Base-by-base conservation (phyloP, 352 stramenopile genomes). In the Globisporangium irregulare region DNA sequence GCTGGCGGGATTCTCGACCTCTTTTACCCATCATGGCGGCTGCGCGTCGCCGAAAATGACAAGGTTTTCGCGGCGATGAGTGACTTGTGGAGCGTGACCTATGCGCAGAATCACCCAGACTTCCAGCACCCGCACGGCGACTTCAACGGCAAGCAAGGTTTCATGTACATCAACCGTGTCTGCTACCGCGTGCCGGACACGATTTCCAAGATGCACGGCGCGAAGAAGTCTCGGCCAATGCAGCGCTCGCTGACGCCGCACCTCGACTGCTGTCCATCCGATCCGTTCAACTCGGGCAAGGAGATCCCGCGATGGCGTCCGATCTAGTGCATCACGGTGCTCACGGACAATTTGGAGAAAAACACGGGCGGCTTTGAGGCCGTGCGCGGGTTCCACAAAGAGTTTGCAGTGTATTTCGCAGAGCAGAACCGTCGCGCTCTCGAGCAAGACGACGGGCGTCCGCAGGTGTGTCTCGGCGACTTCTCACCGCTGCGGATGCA, bases 131-230 rank as follows among this genome's bases (percentile, higher is more conserved):
- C 87, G 18, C 87, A 87, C 69, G 87, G 81, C 41, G 58, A 73
- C 22, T 95, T 96, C 71, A 62, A 95, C 54, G 73, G 74, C 36
- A 88, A 87, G 59, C 72, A 77, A 27, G 89, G 84, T 8, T 97
- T 89, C 78, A 94, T 94, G 75, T 95, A 97, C 76, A 86, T 97
- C 41, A 92, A 96, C 65, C 84, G 90, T 29, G 81, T 94, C 32
- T 92, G 90, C 62, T 96, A 93, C 64, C 82, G 90, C 24, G 76
- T 93, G 9, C 84, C 82, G 0, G 86, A 95, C 59, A 51, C 57
- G 1, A 83, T 94, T 54, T 89, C 87, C n/a, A 79, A 79, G 36
- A 74, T 81, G 59, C 81, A 87, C 73, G 79, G 66, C 2, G 62
- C 70, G 29, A 92, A 91, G 64, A 93, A 91, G 68, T 87, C 85